Evolutionary conservation across 1,284 basidiomycete species (phyloP).

Genomic region (Moesziomyces globuligerus): DNA sequence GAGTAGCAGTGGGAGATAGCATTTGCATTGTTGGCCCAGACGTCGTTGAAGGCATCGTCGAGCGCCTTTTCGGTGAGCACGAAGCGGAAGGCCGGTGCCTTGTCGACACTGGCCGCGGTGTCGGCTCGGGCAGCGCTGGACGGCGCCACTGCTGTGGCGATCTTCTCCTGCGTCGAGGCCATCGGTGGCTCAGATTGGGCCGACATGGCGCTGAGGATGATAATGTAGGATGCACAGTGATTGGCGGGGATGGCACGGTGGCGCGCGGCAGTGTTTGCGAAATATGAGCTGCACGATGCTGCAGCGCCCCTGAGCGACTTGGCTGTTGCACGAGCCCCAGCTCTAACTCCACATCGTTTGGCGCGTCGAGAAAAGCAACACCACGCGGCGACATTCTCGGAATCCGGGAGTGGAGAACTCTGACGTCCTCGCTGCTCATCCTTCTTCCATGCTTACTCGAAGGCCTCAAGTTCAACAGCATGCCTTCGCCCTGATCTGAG

Average conservation of each 20-base stretch:
- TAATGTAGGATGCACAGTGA: background rate
- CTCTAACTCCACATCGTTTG: slow-evolving; percentile 9
- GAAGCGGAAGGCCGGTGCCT: slow-evolving; percentile 9
- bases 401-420: background rate
- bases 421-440: no score
- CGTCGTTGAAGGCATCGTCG: slow-evolving; percentile 73
- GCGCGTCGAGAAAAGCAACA: slow-evolving; percentile 3
- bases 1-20: slow-evolving; percentile 61
- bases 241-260: no score
- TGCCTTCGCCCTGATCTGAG: no score
- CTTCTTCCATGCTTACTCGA: no score
- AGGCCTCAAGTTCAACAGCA: no score
- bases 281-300: slow-evolving; percentile 4
- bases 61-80: slow-evolving; percentile 35
- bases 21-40: slow-evolving; percentile 90
- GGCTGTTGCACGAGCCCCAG: slow-evolving; percentile 2
- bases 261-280: background rate
- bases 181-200: slow-evolving; percentile 9
- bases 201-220: slow-evolving; percentile 5
- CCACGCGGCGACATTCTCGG: background rate
- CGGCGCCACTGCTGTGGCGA: slow-evolving; percentile 24
- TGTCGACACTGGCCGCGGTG: background rate
- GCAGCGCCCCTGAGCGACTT: slow-evolving; percentile 8
- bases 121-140: slow-evolving; percentile 5
- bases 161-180: slow-evolving; percentile 11